These are phyloP conservation scores for Bjerkandera adusta DNA, from an alignment of 1,284 basidiomycete genomes.

Conservation along the genomic window DNA sequence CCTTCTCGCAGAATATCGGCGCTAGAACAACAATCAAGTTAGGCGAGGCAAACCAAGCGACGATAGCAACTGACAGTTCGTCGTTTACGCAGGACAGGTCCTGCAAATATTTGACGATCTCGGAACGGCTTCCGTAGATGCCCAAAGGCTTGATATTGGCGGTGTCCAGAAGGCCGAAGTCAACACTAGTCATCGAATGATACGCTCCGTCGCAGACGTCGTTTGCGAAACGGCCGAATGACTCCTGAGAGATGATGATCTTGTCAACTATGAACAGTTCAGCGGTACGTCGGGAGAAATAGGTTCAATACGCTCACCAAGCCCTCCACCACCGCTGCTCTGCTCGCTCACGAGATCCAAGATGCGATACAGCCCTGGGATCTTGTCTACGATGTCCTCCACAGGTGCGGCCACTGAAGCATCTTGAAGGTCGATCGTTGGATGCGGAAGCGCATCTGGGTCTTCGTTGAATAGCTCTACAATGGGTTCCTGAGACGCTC, in stretches of 20 bases:
- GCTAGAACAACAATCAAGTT: constrained; percentile 3
- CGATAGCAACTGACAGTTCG: constrained; percentile 31
- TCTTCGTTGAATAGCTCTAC: too few relatives aligned
- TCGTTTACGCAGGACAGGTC: constrained; percentile 35
- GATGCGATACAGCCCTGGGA: constrained; percentile 47
- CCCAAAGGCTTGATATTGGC: constrained; percentile 47
- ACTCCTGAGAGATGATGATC: constrained; percentile 52
- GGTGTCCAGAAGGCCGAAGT: constrained; percentile 48
- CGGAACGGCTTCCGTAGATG: constrained; percentile 50
- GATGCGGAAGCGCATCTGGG: too few relatives aligned
- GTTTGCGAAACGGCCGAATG: constrained; percentile 44
- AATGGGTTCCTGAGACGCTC: too few relatives aligned
- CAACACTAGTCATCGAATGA: constrained; percentile 46
- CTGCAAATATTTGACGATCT: constrained; percentile 44
- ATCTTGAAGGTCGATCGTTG: too few relatives aligned
- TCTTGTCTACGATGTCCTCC: constrained; percentile 14
- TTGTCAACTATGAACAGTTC: constrained; percentile 46
- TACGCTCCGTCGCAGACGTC: constrained; percentile 46
- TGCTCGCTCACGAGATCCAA: constrained; percentile 51
- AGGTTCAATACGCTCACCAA: not conserved
- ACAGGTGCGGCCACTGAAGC: not conserved
- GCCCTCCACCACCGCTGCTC: constrained; percentile 39
- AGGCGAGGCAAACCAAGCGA: too few relatives aligned
- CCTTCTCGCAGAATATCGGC: constrained; percentile 9
- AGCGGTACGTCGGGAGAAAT: not conserved